phyloP scores from a whole-genome alignment of 139 green algal species.

The Edaphochlamys debaryana region DNA sequence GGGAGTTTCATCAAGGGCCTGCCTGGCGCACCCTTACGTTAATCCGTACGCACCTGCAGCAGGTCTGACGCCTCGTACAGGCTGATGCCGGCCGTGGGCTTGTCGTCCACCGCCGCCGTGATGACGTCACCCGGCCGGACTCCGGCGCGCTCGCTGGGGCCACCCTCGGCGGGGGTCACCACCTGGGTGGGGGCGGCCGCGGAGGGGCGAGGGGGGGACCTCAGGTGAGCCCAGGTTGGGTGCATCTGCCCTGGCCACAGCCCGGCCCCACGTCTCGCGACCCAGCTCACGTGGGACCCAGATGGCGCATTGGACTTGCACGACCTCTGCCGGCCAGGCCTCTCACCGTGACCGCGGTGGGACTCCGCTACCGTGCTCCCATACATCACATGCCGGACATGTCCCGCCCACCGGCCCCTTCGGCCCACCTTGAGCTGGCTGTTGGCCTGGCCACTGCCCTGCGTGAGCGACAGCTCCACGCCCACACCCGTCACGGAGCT shows the following conservation, averaged over 20 bases:
- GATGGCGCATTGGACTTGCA: too few species aligned
- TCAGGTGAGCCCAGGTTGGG: too few species aligned
- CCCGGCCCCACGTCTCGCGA: too few species aligned
- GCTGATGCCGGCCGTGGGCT: conserved; percentile 68
- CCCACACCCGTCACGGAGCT: conserved; percentile 79
- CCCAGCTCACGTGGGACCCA: too few species aligned
- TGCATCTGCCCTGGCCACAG: too few species aligned
- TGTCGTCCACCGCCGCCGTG: conserved; percentile 85
- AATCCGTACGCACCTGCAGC: conserved; percentile 77
- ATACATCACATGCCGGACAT: too few species aligned
- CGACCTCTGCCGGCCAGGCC: too few species aligned
- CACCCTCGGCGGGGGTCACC: conserved; percentile 81
- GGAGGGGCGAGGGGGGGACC: too few species aligned
- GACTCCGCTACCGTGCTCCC: too few species aligned
- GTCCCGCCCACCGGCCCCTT: too few species aligned
- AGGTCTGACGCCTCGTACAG: conserved; percentile 91
- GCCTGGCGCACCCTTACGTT: not conserved
- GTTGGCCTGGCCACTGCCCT: not conserved
- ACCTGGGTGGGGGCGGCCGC: conserved; percentile 59
- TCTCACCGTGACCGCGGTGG: too few species aligned
- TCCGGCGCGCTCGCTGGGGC: conserved; percentile 89
- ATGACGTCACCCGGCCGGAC: conserved; percentile 83
- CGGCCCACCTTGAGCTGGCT: conserved; percentile 27
- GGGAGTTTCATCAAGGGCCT: too few species aligned
- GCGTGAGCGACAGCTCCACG: conserved; percentile 74